Conservation (phyloP, 2,329 filamentous ascomycete species). For the Xylariaceae sp. region DNA sequence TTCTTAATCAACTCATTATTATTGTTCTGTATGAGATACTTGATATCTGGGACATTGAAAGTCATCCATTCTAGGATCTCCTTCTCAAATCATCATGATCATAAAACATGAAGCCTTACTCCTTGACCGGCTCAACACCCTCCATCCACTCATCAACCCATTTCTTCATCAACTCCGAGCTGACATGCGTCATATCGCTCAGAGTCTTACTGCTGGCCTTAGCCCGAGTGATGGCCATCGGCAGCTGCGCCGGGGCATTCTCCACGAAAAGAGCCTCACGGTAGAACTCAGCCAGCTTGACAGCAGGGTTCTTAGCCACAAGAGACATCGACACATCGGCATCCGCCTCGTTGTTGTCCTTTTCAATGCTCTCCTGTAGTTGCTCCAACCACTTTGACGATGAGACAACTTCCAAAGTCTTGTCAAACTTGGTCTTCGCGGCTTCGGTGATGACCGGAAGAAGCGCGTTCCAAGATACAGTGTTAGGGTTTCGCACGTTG, state of each 20-base stretch:
- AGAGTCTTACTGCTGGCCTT: slow-evolving; percentile 26
- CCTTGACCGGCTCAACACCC: neutral
- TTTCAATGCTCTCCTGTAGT: neutral
- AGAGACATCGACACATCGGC: neutral
- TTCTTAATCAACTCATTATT: no score
- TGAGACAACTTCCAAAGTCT: neutral
- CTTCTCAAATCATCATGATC: neutral
- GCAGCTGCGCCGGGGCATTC: slow-evolving; percentile 1
- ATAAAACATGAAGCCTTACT: neutral
- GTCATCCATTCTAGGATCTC: no score
- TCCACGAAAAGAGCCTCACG: slow-evolving; percentile 12
- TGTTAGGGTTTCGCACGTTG: slow-evolving; percentile 13
- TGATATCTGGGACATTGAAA: no score
- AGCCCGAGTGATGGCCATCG: slow-evolving; percentile 18
- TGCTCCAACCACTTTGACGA: neutral
- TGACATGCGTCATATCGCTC: slow-evolving; percentile 26
- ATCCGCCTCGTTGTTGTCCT: neutral
- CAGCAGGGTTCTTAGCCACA: slow-evolving; percentile 25
- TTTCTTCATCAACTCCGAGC: slow-evolving; percentile 31
- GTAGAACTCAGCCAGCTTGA: slow-evolving; percentile 32
- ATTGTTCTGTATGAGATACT: no score
- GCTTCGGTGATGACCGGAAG: slow-evolving; percentile 2
- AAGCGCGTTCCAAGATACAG: neutral
- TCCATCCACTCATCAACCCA: slow-evolving; percentile 29
- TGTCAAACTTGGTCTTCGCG: neutral